Evolutionary conservation across 345 rosid genomes (phyloP).

Genomic region (Carallia brachiata): DNA sequence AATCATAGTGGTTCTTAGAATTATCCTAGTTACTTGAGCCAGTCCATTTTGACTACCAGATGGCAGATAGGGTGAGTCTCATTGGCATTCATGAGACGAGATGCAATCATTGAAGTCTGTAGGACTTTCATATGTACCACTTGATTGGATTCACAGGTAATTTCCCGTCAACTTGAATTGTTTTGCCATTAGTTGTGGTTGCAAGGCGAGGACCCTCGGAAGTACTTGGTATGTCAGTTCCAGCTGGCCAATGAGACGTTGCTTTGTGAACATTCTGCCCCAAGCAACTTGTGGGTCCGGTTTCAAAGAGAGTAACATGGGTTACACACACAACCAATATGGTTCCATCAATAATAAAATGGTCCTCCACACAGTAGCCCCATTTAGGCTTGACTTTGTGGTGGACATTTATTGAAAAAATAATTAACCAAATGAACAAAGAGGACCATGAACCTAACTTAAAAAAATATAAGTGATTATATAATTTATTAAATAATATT

Average conservation of each 20-base stretch:
- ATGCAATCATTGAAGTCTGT: conserved; percentile 7
- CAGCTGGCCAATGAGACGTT: conserved; percentile 24
- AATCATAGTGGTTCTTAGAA: no score
- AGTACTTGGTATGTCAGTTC: conserved; percentile 4
- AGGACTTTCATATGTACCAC: not conserved
- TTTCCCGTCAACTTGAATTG: not conserved
- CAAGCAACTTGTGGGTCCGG: conserved; percentile 14
- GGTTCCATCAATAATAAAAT: not conserved
- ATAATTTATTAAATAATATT: no score
- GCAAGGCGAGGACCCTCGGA: not conserved
- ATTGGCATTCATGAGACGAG: not conserved
- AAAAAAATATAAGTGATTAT: no score
- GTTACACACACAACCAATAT: conserved; percentile 9
- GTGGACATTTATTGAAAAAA: not conserved
- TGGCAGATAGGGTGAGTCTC: not conserved
- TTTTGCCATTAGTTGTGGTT: not conserved
- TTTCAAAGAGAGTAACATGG: conserved; percentile 3
- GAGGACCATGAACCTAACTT: no score
- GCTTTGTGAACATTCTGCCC: not conserved
- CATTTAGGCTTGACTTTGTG: not conserved
- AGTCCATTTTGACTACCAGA: not conserved
- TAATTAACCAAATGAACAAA: not conserved
- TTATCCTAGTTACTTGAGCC: not conserved
- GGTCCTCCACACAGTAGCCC: conserved; percentile 19
- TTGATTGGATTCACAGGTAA: not conserved